Evolutionary conservation across 2,329 filamentous ascomycete species (phyloP).

Genomic region (Arthrobotrys musiformis): DNA sequence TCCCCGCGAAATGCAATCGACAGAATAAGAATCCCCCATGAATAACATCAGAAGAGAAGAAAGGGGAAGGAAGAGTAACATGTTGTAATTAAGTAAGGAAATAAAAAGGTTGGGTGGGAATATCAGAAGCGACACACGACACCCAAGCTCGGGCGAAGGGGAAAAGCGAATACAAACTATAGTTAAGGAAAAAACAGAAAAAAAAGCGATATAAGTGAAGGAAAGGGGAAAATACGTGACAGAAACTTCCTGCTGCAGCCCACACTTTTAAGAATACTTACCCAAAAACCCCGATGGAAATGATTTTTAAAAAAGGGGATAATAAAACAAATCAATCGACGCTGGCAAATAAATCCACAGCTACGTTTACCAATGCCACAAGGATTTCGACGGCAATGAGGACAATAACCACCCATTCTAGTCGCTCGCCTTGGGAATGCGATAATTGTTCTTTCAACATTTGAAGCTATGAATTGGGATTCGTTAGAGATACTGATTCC

Average conservation of each 20-base stretch:
- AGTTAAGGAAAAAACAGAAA: neutral
- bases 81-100: neutral
- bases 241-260: slow-evolving; percentile 7
- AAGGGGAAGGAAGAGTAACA: neutral
- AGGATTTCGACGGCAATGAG: slow-evolving; percentile 96
- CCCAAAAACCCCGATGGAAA: neutral
- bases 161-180: neutral
- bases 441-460: slow-evolving; percentile 96
- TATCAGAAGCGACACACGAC: neutral
- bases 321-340: slow-evolving; percentile 47
- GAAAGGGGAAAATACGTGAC: slow-evolving; percentile 6
- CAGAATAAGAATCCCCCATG: neutral
- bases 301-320: neutral
- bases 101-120: neutral
- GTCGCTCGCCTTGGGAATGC: slow-evolving; percentile 87
- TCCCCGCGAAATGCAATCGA: neutral
- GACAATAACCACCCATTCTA: slow-evolving; percentile 94
- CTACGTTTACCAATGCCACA: slow-evolving; percentile 93
- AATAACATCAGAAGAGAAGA: neutral
- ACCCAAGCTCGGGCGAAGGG: neutral
- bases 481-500: neutral
- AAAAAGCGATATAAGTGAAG: neutral
- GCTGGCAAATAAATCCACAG: slow-evolving; percentile 76
- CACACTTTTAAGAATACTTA: slow-evolving; percentile 15
- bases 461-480: slow-evolving; percentile 67